phyloP scores from a whole-genome alignment of 2,329 filamentous ascomycete genomes.

The Mariannaea elegans region DNA sequence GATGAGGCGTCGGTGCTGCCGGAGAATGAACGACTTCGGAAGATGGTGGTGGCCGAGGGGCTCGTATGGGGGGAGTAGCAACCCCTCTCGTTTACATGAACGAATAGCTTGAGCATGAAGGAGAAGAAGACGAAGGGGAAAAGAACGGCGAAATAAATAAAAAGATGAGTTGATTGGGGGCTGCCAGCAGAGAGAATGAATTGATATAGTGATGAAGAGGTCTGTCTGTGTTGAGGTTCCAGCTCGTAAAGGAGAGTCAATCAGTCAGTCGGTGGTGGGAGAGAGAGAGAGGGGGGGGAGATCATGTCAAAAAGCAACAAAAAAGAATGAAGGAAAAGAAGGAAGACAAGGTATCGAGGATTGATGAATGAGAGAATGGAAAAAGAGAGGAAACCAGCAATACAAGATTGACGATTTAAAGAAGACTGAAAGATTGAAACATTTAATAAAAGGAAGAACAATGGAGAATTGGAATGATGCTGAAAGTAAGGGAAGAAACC shows the following conservation, averaged over 20 bases:
- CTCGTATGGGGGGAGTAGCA: slow-evolving; percentile 17
- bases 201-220: not conserved
- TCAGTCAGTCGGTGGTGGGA: not conserved
- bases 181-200: not conserved
- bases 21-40: not conserved
- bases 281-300: not conserved
- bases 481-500: not conserved
- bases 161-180: not conserved
- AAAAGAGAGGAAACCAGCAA: not conserved
- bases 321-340: not conserved
- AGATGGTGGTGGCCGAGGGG: slow-evolving; percentile 1
- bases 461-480: slow-evolving; percentile 5
- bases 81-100: slow-evolving; percentile 14
- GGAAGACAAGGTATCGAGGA: not conserved
- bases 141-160: too few relatives aligned
- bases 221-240: not conserved
- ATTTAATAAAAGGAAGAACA: slow-evolving; percentile 8
- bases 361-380: not conserved
- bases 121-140: not conserved
- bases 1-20: not conserved
- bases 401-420: slow-evolving; percentile 11
- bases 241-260: slow-evolving; percentile 9
- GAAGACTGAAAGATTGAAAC: slow-evolving; percentile 1
- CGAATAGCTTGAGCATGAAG: slow-evolving; percentile 25
- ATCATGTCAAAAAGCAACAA: too few relatives aligned